Base-by-base conservation (phyloP, 257 asterid genomes). In the Nyctanthes arbortristis region DNA sequence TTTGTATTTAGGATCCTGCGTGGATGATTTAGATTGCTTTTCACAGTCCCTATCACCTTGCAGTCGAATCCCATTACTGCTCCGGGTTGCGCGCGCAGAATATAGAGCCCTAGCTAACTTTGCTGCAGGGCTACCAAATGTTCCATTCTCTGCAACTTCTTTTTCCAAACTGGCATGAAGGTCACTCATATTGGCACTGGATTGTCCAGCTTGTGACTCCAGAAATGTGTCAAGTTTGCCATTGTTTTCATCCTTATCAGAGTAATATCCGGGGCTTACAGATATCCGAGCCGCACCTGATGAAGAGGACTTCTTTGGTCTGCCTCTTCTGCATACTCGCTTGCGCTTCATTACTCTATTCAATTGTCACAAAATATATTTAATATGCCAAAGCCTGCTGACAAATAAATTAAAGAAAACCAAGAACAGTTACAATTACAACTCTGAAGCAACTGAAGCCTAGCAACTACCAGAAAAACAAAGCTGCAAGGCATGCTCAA, bases 71-170 rank as follows among this genome's bases (percentile, higher is more conserved):
- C 52, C 63, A 65, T 77, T 82, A 67, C 79, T 68, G 61, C 81
- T 73, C 12, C 85, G 87, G 61, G 78, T 86, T 35, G 72, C 54
- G 59, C 73, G 73, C 33, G 88, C 73, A 60, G 88, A 78, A 75
- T 73, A 69, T 60, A 83, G 65, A 62, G 76, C 76, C 72, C 65
- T 76, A 24, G 88, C 81, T 57, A 78, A 69, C 59, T 75, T 81
- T 31, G 79, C 72, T 76, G 80, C 84, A 77, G 84, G 78, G 39
- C 76, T 81, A 65, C 81, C 89, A 74, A 78, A 72, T 54, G 78
- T 77, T 45, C 69, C 85, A 47, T 40, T 61, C 33, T 72, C 34
- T 61, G 66, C 75, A 55, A 28, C 78, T 65, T 61, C 84, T 61
- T 75, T 70, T 36, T 77, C 85, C 55, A 77, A 64, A 67, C 72